A percentile compares a stretch with the other conserved stretches of the same genome.
Evolutionary conservation across 345 rosid genomes (phyloP).

Genomic region (Conringia planisiliqua): DNA sequence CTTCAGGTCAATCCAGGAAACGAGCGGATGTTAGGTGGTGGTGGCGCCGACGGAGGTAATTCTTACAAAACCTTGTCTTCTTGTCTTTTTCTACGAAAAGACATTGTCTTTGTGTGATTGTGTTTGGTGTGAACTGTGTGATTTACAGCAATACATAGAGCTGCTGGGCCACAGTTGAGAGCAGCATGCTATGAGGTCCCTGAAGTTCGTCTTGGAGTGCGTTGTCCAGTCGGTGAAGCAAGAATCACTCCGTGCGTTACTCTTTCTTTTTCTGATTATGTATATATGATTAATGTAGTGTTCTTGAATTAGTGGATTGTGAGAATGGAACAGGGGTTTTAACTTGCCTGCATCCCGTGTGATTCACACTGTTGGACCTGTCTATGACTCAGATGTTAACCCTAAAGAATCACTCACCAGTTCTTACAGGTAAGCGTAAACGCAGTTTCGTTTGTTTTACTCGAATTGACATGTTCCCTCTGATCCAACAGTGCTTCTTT

Average conservation of each 20-base stretch:
- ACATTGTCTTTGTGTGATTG: background rate
- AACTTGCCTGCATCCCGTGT: conserved; percentile 68
- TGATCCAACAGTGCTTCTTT: background rate
- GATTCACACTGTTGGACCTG: conserved; percentile 82
- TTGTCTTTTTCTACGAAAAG: background rate
- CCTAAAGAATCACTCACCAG: conserved; percentile 51
- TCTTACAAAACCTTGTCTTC: background rate
- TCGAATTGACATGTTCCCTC: background rate
- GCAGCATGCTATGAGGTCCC: conserved; percentile 71
- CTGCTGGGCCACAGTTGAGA: conserved; percentile 72
- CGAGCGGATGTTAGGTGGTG: conserved; percentile 88
- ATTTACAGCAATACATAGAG: conserved; percentile 61
- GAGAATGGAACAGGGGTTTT: conserved; percentile 57
- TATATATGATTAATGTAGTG: background rate
- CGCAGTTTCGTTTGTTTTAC: background rate
- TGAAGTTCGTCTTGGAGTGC: conserved; percentile 59
- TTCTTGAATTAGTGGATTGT: background rate
- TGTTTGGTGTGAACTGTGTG: background rate
- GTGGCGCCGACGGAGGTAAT: conserved; percentile 91
- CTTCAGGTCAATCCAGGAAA: conserved; percentile 79
- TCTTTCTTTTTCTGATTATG: background rate
- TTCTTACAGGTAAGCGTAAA: conserved; percentile 54
- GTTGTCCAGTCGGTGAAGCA: conserved; percentile 86
- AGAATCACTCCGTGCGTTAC: conserved; percentile 66
- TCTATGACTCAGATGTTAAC: conserved; percentile 49